Base-by-base conservation (phyloP, 2,329 filamentous ascomycete species). In the Fusarium sp. region DNA sequence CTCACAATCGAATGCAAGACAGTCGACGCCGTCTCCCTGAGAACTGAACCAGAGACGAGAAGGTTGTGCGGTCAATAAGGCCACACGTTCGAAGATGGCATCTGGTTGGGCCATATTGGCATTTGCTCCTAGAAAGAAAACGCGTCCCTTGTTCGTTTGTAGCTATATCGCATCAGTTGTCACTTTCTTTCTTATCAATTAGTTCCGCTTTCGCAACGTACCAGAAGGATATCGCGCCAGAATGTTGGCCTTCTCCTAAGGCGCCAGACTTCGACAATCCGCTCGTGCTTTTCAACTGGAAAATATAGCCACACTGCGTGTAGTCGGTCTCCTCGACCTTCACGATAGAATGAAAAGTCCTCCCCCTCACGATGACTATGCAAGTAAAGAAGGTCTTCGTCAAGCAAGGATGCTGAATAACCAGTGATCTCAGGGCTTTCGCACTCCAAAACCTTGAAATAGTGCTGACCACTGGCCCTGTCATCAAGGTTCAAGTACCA, bases 241-340 rank as follows among this genome's bases (percentile, higher is more conserved):
- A 43, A 67, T 3, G 6, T 8, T 13, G 65, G 56, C 6, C 44
- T 68, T 11, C 28, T 50, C 15, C 33, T 50, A 9, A 54, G n/a
- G 7, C 67, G 59, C 67, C 67, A 69, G 32, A 69, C 30, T 28
- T 69, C 65, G 6, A 64, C 35, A 3, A 69, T 28, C 12, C 46
- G 38, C 33, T 69, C 67, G 18, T 44, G 6, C 12, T 38, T 21
- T 19, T 69, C 38, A 1, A 64, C n/a, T 5, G 67, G 65, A 2
- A 69, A 56, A 28, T 64, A 59, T 13, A 69, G 11, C 67, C 67
- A 69, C 18, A 69, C 59, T 15, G 50, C 52, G 15, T 64, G 59
- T 3, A 37, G 18, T 33, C 59, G 58, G 23, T 64, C 52, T 5
- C 65, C 67, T 8, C 44, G 40, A 8, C 40, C 40, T 30, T 57